Percentiles rank a stretch among this genome's conserved stretches.
Conservation (phyloP, 2,329 filamentous ascomycete species). For the Neurospora sp. region DNA sequence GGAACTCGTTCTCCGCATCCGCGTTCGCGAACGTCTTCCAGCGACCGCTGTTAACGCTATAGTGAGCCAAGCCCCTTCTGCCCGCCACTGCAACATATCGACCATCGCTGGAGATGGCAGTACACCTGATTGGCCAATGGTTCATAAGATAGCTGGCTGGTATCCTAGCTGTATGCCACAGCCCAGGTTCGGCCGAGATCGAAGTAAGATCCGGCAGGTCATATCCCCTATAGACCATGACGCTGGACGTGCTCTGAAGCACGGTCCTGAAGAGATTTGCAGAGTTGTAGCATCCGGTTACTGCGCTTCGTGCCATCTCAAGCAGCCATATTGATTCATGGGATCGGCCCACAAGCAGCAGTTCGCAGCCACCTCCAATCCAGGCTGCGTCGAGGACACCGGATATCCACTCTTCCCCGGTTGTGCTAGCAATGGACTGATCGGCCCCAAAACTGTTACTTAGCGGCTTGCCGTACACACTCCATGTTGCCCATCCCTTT, state of each 20-base stretch:
- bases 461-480: conserved; percentile 86
- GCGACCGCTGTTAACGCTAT: conserved; percentile 84
- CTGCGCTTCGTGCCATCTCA: conserved; percentile 90
- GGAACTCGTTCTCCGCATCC: conserved; percentile 78
- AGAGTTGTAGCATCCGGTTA: conserved; percentile 82
- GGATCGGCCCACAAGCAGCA: conserved; percentile 61
- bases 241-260: conserved; percentile 75
- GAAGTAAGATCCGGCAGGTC: conserved; percentile 84
- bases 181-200: conserved; percentile 79
- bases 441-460: conserved; percentile 76
- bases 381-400: conserved; percentile 72
- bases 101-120: conserved; percentile 83
- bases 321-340: conserved; percentile 77
- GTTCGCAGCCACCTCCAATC: conserved; percentile 79
- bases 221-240: conserved; percentile 90
- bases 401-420: conserved; percentile 75
- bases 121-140: conserved; percentile 86
- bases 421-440: conserved; percentile 48
- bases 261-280: conserved; percentile 85
- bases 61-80: conserved; percentile 82
- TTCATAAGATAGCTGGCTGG: conserved; percentile 76
- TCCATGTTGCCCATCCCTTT: conserved; percentile 92
- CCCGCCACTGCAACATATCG: conserved; percentile 96
- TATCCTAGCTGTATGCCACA: conserved; percentile 92
- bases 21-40: conserved; percentile 91